Evolutionary conservation across 257 asterid genomes (phyloP), one percentile per base, ranked within the genome.

Genomic region (Nemophila menziesii): DNA sequence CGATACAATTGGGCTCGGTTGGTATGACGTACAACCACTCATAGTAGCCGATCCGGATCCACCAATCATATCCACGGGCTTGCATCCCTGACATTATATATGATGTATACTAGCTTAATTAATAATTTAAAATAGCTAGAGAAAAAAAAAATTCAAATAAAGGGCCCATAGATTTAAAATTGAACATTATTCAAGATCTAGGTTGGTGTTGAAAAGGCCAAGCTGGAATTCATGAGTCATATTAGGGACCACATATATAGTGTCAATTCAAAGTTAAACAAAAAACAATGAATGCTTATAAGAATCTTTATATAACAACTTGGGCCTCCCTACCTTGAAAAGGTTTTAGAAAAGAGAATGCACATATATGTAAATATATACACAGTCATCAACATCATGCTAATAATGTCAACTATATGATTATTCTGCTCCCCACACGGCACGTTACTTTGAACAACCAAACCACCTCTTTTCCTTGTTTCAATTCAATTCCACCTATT

Each of bases 11-110:
- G 73, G 70, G 37, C 71, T 71, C 33, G 74, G 73, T 16, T 71
- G 90, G 60, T 74, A 74, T 16, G 81, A 67, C 22, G 90, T 70
- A 44, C 74, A 61, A 3, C 86, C 77, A 47, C 65, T 71, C 18
- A 64, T 63, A 2, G 80, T 58, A 33, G 85, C 53, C 22, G 85
- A 78, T 43, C 81, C 79, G 11, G 85, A 78, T 43, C 81, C 79
- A 13, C 72, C 78, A 10, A 65, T 44, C 39, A 65, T 58, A 59
- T 72, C 85, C 39, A 52, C 52, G 4, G 90, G 93, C 56, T 69
- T 80, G 61, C 71, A 77, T 43, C 90, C 95, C 77, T 71, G 36
- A 29, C 36, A 29, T 29, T 29, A 1, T 2, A 13, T 2, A 7
- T 29, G 36, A 29, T 29, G 36, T 1, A 29, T n/a, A n/a, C n/a